A percentile compares a stretch with the other conserved stretches of the same genome.
Evolutionary conservation across 1,139 yeast genomes (phyloP).

Genomic region (Taphrina communis): DNA sequence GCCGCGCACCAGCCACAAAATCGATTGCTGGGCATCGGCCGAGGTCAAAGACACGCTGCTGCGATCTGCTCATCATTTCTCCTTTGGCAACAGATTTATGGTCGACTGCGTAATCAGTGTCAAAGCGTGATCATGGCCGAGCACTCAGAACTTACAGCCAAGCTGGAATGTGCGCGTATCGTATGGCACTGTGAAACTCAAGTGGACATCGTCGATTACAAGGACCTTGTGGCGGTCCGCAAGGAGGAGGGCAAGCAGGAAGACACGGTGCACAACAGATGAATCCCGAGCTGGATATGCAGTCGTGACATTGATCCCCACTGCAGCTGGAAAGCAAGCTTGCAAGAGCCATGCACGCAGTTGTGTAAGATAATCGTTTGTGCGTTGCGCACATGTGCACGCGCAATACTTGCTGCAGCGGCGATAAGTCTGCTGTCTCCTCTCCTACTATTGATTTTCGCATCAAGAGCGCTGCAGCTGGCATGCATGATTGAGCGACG

Average conservation of each 20-base stretch:
- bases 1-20: not conserved
- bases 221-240: not conserved
- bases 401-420: too few relatives aligned
- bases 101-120: not conserved
- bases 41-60: not conserved
- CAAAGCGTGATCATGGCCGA: not conserved
- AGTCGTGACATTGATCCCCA: not conserved
- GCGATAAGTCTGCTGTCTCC: too few relatives aligned
- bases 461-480: too few relatives aligned
- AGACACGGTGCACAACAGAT: too few relatives aligned
- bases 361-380: too few relatives aligned
- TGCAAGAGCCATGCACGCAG: too few relatives aligned
- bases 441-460: too few relatives aligned
- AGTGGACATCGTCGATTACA: too few relatives aligned
- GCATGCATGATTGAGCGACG: too few relatives aligned
- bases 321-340: not conserved
- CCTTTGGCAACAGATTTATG: not conserved
- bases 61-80: conserved; percentile 2
- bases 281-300: not conserved
- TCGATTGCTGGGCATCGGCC: not conserved
- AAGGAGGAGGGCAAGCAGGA: not conserved
- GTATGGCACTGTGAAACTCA: not conserved
- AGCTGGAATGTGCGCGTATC: not conserved
- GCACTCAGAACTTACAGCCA: not conserved
- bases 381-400: too few relatives aligned